A percentile compares a stretch with the other conserved stretches of the same genome.
These are phyloP conservation scores for Coccomyxa subellipsoidea DNA, from an alignment of 163 green algal genomes.

Conservation along the genomic window DNA sequence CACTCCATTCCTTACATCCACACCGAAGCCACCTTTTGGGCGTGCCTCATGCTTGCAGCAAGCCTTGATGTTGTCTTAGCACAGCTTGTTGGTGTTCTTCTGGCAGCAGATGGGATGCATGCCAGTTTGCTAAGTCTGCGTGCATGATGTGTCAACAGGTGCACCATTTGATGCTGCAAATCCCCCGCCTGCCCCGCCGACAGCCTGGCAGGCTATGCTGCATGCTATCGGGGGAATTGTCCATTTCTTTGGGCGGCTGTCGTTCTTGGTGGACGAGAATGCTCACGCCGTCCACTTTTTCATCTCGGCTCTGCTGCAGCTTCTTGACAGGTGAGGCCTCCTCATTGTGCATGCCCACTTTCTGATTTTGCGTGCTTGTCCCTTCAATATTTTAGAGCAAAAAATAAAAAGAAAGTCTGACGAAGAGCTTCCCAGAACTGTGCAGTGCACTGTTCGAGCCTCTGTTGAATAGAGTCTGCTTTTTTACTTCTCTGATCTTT, in stretches of 20 bases:
- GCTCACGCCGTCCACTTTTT: constrained; percentile 98
- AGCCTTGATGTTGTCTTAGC: no score
- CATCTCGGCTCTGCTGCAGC: constrained; percentile 89
- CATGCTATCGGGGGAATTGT: constrained; percentile 80
- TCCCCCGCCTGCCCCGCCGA: constrained; percentile 34
- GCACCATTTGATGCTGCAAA: constrained; percentile 23
- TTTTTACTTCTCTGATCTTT: background rate
- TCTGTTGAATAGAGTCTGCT: background rate
- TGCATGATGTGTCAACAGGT: constrained; percentile 4
- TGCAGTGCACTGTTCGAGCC: background rate
- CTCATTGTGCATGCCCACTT: no score
- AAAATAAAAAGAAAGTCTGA: no score
- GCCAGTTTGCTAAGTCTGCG: no score
- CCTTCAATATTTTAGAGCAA: background rate
- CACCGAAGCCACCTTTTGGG: no score
- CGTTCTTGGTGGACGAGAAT: constrained; percentile 98
- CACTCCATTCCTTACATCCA: background rate
- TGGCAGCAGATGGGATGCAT: no score
- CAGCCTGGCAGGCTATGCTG: constrained; percentile 81
- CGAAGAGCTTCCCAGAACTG: background rate
- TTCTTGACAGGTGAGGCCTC: constrained; percentile 84
- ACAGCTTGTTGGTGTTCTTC: no score
- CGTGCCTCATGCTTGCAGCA: no score
- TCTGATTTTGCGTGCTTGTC: no score
- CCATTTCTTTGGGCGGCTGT: constrained; percentile 92